phyloP scores from a whole-genome alignment of 139 green algal genomes.

The Klebsormidium nitens region DNA sequence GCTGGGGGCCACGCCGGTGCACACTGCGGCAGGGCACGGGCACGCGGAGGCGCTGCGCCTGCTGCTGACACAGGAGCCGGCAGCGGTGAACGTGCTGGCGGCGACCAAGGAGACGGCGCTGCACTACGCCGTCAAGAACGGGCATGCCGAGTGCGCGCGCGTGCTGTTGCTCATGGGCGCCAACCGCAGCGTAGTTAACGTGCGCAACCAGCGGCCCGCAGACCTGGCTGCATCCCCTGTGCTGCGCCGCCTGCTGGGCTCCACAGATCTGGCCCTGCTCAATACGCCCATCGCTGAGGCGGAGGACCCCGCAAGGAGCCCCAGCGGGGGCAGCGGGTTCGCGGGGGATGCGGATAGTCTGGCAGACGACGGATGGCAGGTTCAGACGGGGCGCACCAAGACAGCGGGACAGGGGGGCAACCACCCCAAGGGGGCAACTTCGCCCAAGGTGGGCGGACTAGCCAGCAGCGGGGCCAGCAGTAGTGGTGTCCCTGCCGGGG shows the following conservation, averaged over 20 bases:
- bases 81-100: slow-evolving; percentile 21
- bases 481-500: background rate
- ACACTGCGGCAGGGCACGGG: slow-evolving; percentile 32
- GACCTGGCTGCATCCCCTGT: slow-evolving; percentile 15
- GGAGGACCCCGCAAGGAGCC: background rate
- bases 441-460: no score
- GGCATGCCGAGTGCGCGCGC: slow-evolving; percentile 16
- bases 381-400: background rate
- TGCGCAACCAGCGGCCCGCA: slow-evolving; percentile 9
- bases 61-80: slow-evolving; percentile 15
- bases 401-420: background rate
- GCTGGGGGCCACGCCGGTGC: slow-evolving; percentile 25
- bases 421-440: background rate
- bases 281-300: background rate
- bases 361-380: background rate
- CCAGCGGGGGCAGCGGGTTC: background rate
- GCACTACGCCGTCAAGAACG: slow-evolving; percentile 34
- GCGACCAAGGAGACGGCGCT: slow-evolving; percentile 26
- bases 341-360: background rate
- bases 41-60: slow-evolving; percentile 26
- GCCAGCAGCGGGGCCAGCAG: background rate
- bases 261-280: background rate
- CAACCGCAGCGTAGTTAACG: slow-evolving; percentile 11
- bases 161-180: slow-evolving; percentile 17
- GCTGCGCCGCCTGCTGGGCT: slow-evolving; percentile 14